phyloP scores from a whole-genome alignment of 1,284 basidiomycete species.

The Pterula multifida region DNA sequence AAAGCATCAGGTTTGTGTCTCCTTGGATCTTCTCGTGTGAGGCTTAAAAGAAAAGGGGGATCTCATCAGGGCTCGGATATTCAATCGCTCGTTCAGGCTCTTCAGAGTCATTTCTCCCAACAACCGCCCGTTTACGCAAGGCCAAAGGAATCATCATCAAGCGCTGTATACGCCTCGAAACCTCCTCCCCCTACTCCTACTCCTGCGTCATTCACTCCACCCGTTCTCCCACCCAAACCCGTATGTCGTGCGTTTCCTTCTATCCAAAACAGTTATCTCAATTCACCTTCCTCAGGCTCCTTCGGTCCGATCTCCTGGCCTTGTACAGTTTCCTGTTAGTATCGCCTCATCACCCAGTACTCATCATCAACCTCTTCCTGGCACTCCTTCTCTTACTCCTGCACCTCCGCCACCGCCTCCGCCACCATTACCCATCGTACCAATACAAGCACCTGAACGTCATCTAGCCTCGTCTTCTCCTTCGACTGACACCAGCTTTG shows the following conservation, averaged over 20 bases:
- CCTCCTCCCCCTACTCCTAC: slow-evolving; percentile 22
- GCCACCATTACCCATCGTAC: slow-evolving; percentile 13
- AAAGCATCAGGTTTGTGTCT: slow-evolving; percentile 67
- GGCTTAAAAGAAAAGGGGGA: slow-evolving; percentile 9
- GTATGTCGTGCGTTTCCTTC: slow-evolving; percentile 4
- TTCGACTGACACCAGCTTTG: slow-evolving; percentile 10
- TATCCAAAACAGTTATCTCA: not conserved
- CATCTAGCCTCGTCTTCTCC: slow-evolving; percentile 10
- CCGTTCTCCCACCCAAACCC: slow-evolving; percentile 11
- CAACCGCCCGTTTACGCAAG: slow-evolving; percentile 89
- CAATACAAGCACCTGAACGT: slow-evolving; percentile 8
- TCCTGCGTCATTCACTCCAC: slow-evolving; percentile 17
- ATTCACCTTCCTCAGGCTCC: not conserved
- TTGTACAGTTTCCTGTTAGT: slow-evolving; percentile 11
- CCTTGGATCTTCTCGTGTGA: slow-evolving; percentile 10
- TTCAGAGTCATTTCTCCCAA: slow-evolving; percentile 74
- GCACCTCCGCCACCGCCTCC: slow-evolving; percentile 14
- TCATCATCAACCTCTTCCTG: slow-evolving; percentile 8
- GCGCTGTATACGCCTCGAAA: slow-evolving; percentile 14
- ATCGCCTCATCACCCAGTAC: slow-evolving; percentile 4
- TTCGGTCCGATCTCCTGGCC: slow-evolving; percentile 10
- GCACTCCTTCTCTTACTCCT: slow-evolving; percentile 6
- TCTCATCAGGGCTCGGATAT: slow-evolving; percentile 54
- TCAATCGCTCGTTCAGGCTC: slow-evolving; percentile 50
- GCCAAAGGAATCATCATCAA: slow-evolving; percentile 29